Conservation (phyloP, 345 rosid genomes). For the Melaleuca quinquenervia region DNA sequence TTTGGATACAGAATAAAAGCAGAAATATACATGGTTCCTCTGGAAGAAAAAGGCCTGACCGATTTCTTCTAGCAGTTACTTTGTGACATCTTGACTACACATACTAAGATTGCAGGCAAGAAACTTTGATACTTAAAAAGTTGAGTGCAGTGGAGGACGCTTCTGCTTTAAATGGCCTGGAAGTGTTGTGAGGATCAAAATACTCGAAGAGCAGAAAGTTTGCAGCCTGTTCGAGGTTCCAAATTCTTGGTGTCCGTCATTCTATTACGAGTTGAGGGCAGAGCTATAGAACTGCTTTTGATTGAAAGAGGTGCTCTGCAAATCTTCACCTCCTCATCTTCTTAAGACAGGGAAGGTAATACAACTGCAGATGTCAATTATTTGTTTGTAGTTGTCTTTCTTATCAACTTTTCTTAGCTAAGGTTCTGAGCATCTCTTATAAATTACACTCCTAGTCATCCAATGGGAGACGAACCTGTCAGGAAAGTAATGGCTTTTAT, state of each 20-base stretch:
- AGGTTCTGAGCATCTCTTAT: background rate
- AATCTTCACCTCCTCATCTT: background rate
- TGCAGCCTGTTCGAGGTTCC: background rate
- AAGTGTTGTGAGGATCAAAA: background rate
- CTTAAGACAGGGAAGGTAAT: background rate
- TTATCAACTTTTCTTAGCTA: background rate
- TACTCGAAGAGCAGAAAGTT: background rate
- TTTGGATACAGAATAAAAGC: background rate
- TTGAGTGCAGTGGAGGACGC: constrained; percentile 40
- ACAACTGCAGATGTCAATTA: background rate
- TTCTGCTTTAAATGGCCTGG: background rate
- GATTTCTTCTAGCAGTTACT: background rate
- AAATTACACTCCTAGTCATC: background rate
- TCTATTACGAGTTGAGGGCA: background rate
- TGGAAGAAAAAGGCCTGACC: background rate
- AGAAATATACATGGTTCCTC: background rate
- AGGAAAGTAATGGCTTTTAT: background rate
- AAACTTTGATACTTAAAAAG: constrained; percentile 56
- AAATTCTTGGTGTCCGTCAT: background rate
- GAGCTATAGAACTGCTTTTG: background rate
- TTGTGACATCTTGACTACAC: constrained; percentile 24
- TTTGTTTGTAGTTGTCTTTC: background rate
- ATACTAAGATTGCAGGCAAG: constrained; percentile 58
- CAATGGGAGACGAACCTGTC: background rate
- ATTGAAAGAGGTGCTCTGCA: background rate